A percentile compares a stretch with the other conserved stretches of the same genome.
Evolutionary conservation across 164 flowering plant species (phyloP).

Genomic region (Protea cynaroides): DNA sequence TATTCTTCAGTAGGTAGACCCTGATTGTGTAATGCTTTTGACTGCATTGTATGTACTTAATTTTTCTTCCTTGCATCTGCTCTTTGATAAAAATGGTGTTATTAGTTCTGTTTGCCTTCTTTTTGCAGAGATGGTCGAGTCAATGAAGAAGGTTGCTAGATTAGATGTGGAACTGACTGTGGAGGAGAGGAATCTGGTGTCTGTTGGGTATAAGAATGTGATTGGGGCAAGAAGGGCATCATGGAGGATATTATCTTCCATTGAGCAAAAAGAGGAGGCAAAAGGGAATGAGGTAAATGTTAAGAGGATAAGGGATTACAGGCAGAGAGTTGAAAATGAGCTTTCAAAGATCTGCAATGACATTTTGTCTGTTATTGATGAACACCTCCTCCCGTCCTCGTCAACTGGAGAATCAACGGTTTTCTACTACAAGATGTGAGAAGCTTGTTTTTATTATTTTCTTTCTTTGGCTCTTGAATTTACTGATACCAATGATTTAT

Average conservation of each 20-base stretch:
- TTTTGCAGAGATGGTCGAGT: constrained; percentile 49
- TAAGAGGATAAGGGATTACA: constrained; percentile 41
- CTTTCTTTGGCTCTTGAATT: background rate
- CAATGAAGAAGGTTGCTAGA: constrained; percentile 47
- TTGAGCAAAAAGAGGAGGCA: constrained; percentile 50
- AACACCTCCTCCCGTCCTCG: constrained; percentile 44
- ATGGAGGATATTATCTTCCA: constrained; percentile 52
- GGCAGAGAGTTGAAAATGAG: constrained; percentile 50
- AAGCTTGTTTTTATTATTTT: background rate
- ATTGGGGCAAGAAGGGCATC: constrained; percentile 56
- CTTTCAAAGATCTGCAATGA: constrained; percentile 46
- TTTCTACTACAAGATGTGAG: constrained; percentile 50
- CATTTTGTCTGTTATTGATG: constrained; percentile 39
- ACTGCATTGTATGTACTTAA: too few species aligned
- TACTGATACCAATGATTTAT: too few species aligned
- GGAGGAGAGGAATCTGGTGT: constrained; percentile 49
- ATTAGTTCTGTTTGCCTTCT: background rate
- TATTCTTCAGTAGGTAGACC: too few species aligned
- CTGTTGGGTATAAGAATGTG: constrained; percentile 59
- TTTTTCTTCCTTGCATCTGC: too few species aligned
- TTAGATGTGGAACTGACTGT: constrained; percentile 48
- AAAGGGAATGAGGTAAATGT: constrained; percentile 43
- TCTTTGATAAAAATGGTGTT: background rate
- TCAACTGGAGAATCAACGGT: constrained; percentile 44
- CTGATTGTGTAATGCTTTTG: too few species aligned